Base-by-base conservation (phyloP, 192 early-diverging fungal species). In the Backusella westeae region DNA sequence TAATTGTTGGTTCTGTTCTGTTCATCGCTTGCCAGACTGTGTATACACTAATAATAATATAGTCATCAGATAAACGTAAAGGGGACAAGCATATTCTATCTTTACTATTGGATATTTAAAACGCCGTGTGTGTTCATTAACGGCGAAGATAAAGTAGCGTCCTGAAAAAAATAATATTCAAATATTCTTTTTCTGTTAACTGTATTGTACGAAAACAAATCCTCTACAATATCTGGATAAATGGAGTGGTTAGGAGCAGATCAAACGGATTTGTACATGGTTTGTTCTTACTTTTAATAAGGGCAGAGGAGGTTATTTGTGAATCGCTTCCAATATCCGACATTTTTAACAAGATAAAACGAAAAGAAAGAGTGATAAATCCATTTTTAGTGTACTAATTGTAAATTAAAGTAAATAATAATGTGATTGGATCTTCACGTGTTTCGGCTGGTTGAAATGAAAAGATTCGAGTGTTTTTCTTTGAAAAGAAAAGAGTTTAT, bases 61-160 rank as follows among this genome's bases (percentile, higher is more conserved):
- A 36, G 39, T 3, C 10, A 67, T 53, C 69, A 35, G 6, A 42
- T 36, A 59, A 39, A 46, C 0, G 29, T 39, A 34, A 35, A 34
- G 1, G 14, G 14, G 19, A 1, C 1, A 59, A 21, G 8, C 4
- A 38, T 41, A 10, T 14, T 3, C n/a, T 68, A n/a, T n/a, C 29
- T 26, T 79, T 86, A 63, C 87, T 87, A 85, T 75, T 84, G 84
- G 21, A 89, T 89, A 46, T 89, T 89, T 34, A 81, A 75, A 19
- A 82, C 78, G 7, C 88, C 88, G 23, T 88, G 75, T 26, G 84
- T 82, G 6, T 82, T 88, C 77, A 89, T 74, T 41, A 87, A 74
- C 34, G 88, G 88, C 34, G 86, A 86, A 9, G 83, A 73, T 46
- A 88, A 76, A 49, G 77, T 80, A 17, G 88, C 88, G 67, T 87